Evolutionary conservation across 2,329 filamentous ascomycete genomes (phyloP), one percentile per base, ranked within the genome.

Genomic region (Berkeleyomyces basicola): DNA sequence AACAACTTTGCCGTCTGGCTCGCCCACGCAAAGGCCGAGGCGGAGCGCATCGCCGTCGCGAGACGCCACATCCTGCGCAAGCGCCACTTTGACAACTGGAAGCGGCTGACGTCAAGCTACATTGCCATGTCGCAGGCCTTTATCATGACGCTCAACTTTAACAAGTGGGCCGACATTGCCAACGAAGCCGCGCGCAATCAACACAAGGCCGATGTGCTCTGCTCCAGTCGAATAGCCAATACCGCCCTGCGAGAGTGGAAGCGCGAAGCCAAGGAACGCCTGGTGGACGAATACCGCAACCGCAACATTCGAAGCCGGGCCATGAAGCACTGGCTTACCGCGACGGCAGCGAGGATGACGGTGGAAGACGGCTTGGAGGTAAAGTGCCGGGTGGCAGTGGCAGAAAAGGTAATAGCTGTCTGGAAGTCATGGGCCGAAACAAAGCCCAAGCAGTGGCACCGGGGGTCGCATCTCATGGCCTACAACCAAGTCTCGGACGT

Each of bases 31-130:
- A 79, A 78, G 4, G 82, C 87, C 11, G 82, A 88, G 68, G 76
- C 83, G 14, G 79, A 83, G 66, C 80, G 82, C 47, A 88, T 87
- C 3, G 82, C 80, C 3, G 77, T 83, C 49, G 88, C 87, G 23
- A 79, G 86, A 66, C 78, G 82, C 65, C 86, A 89, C 70, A 82
- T 91, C 65, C 74, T 93, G 61, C 78, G 85, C 62, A 82, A 75
- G 64, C 74, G 75, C 9, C 65, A 69, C 49, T 69, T 69, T 55
- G 66, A 67, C 49, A 60, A 64, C 10, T 69, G 68, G 68, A 66
- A 65, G 6, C 55, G 66, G 4, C 51, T 66, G 39, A 66, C 67
- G n/a, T 31, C 61, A 5, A 55, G 63, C 47, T 65, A 63, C 40
- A 37, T 58, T 10, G 37, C 59, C n/a, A 58, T 65, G 46, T 58